Evolutionary conservation across 2,329 filamentous ascomycete genomes (phyloP).

Genomic region (Colletotrichum chlorophyti): DNA sequence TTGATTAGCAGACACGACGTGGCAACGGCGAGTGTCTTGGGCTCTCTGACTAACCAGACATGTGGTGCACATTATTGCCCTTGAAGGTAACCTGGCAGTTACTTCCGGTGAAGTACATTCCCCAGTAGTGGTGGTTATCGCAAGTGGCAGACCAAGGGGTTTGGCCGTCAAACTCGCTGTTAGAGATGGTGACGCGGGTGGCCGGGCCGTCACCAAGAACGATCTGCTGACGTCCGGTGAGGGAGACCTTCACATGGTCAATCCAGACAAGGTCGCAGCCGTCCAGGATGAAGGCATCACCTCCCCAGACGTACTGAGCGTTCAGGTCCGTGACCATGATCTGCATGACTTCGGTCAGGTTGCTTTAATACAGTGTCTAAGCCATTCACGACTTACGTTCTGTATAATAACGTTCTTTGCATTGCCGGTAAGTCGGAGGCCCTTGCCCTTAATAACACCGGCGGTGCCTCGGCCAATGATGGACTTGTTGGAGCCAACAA

Average conservation of each 20-base stretch:
- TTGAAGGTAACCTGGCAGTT: slow-evolving; percentile 64
- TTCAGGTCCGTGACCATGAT: slow-evolving; percentile 62
- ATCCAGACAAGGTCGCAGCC: slow-evolving; percentile 55
- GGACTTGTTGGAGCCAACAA: slow-evolving; percentile 63
- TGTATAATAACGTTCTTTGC: slow-evolving; percentile 65
- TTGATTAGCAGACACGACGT: too few species aligned
- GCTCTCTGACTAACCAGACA: too few species aligned
- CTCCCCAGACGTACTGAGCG: slow-evolving; percentile 65
- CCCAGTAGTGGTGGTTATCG: slow-evolving; percentile 67
- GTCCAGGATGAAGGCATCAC: slow-evolving; percentile 62
- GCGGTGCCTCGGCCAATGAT: slow-evolving; percentile 58
- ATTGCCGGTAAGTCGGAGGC: slow-evolving; percentile 53
- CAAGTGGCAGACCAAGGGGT: slow-evolving; percentile 64
- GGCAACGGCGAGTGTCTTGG: too few species aligned
- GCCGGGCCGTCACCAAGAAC: slow-evolving; percentile 61
- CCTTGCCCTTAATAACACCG: slow-evolving; percentile 65
- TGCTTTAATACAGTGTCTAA: too few species aligned
- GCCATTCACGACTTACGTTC: too few species aligned
- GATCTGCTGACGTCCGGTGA: slow-evolving; percentile 66
- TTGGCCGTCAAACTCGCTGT: slow-evolving; percentile 64
- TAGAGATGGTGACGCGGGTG: slow-evolving; percentile 65
- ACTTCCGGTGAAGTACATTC: slow-evolving; percentile 62
- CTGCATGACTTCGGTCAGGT: too few species aligned
- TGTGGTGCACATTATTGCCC: slow-evolving; percentile 66
- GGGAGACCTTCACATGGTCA: slow-evolving; percentile 62